These are phyloP conservation scores for Gryganskiella cystojenkinii DNA, from an alignment of 192 early-diverging fungal genomes.

Conservation along the genomic window DNA sequence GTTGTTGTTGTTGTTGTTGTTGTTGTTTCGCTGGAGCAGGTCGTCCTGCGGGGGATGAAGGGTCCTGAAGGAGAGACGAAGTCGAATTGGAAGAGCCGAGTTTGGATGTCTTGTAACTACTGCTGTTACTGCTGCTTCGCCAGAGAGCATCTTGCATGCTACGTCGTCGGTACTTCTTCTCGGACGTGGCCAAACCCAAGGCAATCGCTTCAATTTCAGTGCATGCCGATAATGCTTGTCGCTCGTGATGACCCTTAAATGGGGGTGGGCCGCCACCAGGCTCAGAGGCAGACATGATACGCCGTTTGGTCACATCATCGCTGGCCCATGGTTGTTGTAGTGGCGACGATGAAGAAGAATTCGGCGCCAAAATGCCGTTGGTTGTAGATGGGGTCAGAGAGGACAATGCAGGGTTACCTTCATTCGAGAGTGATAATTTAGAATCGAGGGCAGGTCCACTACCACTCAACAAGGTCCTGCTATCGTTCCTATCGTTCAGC, in stretches of 20 bases:
- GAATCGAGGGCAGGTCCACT: not conserved
- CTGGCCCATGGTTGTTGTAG: not conserved
- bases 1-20: not conserved
- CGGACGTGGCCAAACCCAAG: too few relatives aligned
- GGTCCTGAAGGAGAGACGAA: not conserved
- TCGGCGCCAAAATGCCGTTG: constrained; percentile 2
- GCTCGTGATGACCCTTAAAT: too few relatives aligned
- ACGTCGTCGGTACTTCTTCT: constrained; percentile 6
- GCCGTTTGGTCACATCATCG: not conserved
- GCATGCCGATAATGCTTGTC: not conserved
- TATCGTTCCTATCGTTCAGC: not conserved
- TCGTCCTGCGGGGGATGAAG: not conserved
- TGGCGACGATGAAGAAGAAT: too few relatives aligned
- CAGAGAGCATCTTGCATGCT: constrained; percentile 34
- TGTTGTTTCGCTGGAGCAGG: too few relatives aligned
- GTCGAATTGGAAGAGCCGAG: not conserved
- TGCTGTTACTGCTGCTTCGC: not conserved
- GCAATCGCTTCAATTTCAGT: not conserved
- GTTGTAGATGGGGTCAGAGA: not conserved
- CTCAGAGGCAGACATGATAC: constrained; percentile 14
- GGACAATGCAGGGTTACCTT: not conserved
- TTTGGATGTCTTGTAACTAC: not conserved
- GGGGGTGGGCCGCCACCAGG: constrained; percentile 2
- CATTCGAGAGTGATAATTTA: too few relatives aligned
- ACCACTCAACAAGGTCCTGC: not conserved